Conservation (phyloP, 768 basidiomycete genomes). For the Cystobasidium onofrii region DNA sequence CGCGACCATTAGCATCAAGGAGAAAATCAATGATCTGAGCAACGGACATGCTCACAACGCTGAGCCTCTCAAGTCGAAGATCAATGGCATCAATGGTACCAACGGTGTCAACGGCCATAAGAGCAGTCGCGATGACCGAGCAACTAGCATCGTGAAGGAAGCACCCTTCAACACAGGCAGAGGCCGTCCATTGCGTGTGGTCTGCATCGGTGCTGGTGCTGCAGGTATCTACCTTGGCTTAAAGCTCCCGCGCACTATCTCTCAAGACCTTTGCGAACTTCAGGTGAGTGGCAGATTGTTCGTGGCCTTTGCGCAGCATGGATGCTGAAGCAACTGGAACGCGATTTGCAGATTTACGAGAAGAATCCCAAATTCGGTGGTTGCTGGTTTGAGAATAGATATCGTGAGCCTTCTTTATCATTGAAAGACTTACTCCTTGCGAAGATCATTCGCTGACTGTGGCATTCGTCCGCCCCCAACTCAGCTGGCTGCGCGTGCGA, state of each 20-base stretch:
- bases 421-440: too few species aligned
- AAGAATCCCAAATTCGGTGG: constrained; percentile 8
- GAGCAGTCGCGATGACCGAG: not conserved
- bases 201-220: not conserved
- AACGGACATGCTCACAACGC: not conserved
- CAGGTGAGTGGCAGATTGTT: not conserved
- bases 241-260: not conserved
- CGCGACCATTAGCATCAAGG: not conserved
- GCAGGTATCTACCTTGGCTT: not conserved
- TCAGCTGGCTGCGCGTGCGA: constrained; percentile 3
- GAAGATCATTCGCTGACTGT: not conserved
- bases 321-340: too few species aligned
- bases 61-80: not conserved
- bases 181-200: not conserved
- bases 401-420: not conserved
- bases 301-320: not conserved
- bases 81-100: not conserved
- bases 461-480: too few species aligned
- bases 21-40: not conserved
- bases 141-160: not conserved
- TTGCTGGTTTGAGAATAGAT: constrained; percentile 2
- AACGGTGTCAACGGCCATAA: not conserved
- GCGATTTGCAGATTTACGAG: not conserved
- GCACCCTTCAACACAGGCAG: not conserved
- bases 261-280: not conserved